Percentiles rank a stretch among this genome's conserved stretches.
Conservation (phyloP, 2,329 filamentous ascomycete species). For the Lecanicillium sp. region DNA sequence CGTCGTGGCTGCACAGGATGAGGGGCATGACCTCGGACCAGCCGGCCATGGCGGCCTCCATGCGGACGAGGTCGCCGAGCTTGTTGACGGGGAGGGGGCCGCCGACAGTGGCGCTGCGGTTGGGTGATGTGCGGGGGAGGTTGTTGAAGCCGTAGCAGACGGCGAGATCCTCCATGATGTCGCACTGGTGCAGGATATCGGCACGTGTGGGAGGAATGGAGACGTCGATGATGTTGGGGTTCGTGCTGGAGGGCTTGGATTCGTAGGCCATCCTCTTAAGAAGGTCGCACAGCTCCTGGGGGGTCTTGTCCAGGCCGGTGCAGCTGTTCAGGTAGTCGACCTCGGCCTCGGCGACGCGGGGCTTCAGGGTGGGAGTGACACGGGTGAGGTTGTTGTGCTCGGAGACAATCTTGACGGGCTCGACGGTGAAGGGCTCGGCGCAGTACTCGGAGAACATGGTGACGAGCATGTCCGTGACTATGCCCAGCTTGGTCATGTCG, state of each 20-base stretch:
- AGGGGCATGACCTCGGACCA: slow-evolving; percentile 96
- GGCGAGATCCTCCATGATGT: slow-evolving; percentile 97
- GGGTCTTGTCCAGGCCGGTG: slow-evolving; percentile 72
- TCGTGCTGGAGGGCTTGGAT: slow-evolving; percentile 67
- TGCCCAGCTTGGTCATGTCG: slow-evolving; percentile 91
- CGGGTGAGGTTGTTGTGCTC: slow-evolving; percentile 82
- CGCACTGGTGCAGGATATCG: slow-evolving; percentile 91
- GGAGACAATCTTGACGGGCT: slow-evolving; percentile 88
- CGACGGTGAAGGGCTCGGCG: slow-evolving; percentile 81
- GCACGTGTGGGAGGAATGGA: slow-evolving; percentile 83
- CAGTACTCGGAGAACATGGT: slow-evolving; percentile 97
- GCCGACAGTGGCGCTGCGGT: slow-evolving; percentile 78
- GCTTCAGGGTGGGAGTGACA: slow-evolving; percentile 72
- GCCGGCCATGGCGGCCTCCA: slow-evolving; percentile 86
- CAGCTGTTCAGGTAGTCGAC: slow-evolving; percentile 92
- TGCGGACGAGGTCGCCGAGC: slow-evolving; percentile 81
- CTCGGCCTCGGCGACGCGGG: slow-evolving; percentile 72
- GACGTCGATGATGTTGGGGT: slow-evolving; percentile 70
- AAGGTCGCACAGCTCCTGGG: slow-evolving; percentile 69
- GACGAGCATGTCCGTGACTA: slow-evolving; percentile 91
- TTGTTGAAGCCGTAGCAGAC: slow-evolving; percentile 98
- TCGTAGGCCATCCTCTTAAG: slow-evolving; percentile 83
- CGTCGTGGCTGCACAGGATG: slow-evolving; percentile 94
- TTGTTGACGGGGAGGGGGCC: slow-evolving; percentile 90
- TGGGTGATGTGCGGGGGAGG: slow-evolving; percentile 79